A percentile compares a stretch with the other conserved stretches of the same genome.
Conservation (phyloP, 352 stramenopile species). For the Phytophthora boehmeriae region DNA sequence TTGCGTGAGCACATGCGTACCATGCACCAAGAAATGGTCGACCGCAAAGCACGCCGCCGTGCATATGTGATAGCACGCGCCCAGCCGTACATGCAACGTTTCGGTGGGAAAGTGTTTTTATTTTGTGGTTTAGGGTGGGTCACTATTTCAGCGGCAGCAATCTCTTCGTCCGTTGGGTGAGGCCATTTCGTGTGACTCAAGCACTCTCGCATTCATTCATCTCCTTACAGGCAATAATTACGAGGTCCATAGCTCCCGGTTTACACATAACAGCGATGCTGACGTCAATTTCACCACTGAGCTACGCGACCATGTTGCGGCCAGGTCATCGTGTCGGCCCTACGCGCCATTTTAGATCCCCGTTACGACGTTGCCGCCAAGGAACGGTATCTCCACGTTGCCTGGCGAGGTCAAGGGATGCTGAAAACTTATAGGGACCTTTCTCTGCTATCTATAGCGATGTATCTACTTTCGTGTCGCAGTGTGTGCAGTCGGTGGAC, state of each 20-base stretch:
- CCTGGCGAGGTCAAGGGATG: constrained; percentile 15
- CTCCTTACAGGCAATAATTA: constrained; percentile 15
- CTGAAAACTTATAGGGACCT: constrained; percentile 24
- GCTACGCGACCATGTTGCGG: constrained; percentile 11
- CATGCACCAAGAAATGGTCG: background rate
- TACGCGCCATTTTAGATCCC: constrained; percentile 9
- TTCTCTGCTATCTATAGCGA: background rate
- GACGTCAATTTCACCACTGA: constrained; percentile 9
- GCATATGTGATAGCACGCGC: background rate
- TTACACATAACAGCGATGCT: constrained; percentile 24
- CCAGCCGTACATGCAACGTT: constrained; percentile 11
- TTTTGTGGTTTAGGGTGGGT: constrained; percentile 30
- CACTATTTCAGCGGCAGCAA: constrained; percentile 15
- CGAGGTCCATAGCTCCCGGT: constrained; percentile 25
- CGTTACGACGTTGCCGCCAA: constrained; percentile 1
- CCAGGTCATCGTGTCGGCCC: constrained; percentile 16
- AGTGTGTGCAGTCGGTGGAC: background rate
- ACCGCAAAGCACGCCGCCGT: background rate
- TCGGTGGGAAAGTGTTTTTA: constrained; percentile 18
- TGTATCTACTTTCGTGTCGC: background rate
- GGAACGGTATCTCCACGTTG: constrained; percentile 14
- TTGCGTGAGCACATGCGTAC: constrained; percentile 1
- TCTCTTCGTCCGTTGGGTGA: constrained; percentile 26
- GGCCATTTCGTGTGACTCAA: too few species aligned
- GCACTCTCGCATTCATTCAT: constrained; percentile 24